Evolutionary conservation across 1,139 yeast species (phyloP).

Genomic region (Scheffersomyces illinoinensis): DNA sequence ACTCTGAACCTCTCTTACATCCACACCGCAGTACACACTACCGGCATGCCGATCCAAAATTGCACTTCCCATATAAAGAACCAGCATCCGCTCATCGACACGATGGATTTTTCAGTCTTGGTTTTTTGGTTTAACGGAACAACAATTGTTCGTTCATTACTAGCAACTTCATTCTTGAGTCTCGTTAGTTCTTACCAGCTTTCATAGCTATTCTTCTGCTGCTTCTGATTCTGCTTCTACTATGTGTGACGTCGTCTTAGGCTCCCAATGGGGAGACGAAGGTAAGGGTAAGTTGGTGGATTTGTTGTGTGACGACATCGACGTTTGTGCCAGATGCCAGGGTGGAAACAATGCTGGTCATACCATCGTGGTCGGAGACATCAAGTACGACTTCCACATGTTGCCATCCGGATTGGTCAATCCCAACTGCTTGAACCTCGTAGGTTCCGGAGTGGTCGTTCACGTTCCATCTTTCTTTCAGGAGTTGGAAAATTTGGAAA

Average conservation of each 20-base stretch:
- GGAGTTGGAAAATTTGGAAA: conserved; percentile 79
- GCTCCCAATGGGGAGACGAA: conserved; percentile 99
- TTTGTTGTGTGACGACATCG: conserved; percentile 87
- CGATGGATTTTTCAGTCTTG: not conserved
- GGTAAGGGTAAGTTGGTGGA: conserved; percentile 98
- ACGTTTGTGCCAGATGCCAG: conserved; percentile 96
- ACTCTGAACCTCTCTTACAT: conserved; percentile 1
- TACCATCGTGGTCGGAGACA: conserved; percentile 87
- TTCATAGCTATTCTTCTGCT: not conserved
- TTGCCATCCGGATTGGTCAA: conserved; percentile 95
- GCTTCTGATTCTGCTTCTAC: not conserved
- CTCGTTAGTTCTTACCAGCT: not conserved
- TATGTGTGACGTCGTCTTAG: conserved; percentile 92
- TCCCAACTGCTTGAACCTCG: conserved; percentile 82
- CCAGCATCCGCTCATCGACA: not conserved
- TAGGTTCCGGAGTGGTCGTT: conserved; percentile 96
- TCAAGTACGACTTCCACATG: conserved; percentile 97
- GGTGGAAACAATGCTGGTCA: conserved; percentile 99
- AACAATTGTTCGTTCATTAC: conserved; percentile 15
- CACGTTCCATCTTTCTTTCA: conserved; percentile 92
- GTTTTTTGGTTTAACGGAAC: conserved; percentile 10
- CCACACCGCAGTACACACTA: not conserved
- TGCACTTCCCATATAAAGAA: not conserved
- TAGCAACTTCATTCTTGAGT: conserved; percentile 1
- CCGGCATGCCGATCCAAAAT: not conserved